These are phyloP conservation scores for Vitis amurensis DNA, from an alignment of 164 flowering plant genomes.

Conservation along the genomic window DNA sequence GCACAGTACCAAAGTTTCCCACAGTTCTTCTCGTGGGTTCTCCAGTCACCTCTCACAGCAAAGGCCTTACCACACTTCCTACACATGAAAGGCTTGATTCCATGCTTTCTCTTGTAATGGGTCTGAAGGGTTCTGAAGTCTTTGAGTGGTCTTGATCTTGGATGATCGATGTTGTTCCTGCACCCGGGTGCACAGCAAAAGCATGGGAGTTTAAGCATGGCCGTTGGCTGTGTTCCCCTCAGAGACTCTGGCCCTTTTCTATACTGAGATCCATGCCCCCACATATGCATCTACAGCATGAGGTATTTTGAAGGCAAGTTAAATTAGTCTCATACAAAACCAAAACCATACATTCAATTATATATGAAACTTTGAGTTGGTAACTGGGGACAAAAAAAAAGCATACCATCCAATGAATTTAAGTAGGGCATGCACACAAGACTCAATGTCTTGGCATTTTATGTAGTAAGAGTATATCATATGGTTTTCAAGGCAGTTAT, in stretches of 20 bases:
- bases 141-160: slow-evolving; percentile 57
- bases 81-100: slow-evolving; percentile 61
- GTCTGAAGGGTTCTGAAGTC: slow-evolving; percentile 70
- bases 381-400: too few species aligned
- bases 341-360: too few species aligned
- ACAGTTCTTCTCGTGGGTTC: slow-evolving; percentile 71
- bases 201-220: slow-evolving; percentile 65
- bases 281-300: slow-evolving; percentile 60
- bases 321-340: too few species aligned
- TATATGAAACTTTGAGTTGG: too few species aligned
- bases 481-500: too few species aligned
- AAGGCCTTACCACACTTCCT: slow-evolving; percentile 63
- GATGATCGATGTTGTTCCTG: slow-evolving; percentile 65
- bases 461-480: too few species aligned
- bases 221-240: slow-evolving; percentile 64
- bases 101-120: slow-evolving; percentile 68
- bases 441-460: too few species aligned
- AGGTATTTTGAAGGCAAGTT: neutral
- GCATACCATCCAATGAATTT: too few species aligned
- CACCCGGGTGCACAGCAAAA: slow-evolving; percentile 72
- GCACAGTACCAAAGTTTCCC: slow-evolving; percentile 66
- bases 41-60: slow-evolving; percentile 68
- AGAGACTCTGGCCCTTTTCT: slow-evolving; percentile 67
- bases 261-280: slow-evolving; percentile 77
- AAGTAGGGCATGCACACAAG: too few species aligned